Base-by-base conservation (phyloP, 306 rosid species). In the barrel medic (Medicago truncatula) region DNA sequence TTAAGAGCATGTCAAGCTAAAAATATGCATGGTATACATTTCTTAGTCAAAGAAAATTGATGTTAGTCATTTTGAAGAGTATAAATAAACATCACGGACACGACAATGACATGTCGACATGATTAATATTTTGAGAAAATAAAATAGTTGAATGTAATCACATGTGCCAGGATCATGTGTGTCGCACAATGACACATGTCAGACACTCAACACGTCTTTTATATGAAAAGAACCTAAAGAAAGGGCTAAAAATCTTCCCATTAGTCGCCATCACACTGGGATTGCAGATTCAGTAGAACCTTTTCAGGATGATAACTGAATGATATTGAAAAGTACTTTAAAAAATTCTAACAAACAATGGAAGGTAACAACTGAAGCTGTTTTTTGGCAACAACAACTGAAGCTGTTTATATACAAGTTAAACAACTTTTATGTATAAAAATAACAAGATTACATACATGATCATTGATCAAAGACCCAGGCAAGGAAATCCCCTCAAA, bases 361-460 rank as follows among this genome's bases (percentile, higher is more conserved):
- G 83, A 67, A 50, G 82, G 65, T 59, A 67, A 66, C 81, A 79
- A 87, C 91, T 74, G 82, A 85, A 85, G 81, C 85, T 92, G 99
- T 90, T 77, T 90, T 61, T 7, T 31, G 43, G 71, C 67, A 77
- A 68, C 44, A 67, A 40, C 81, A 79, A 86, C 91, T 74, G 82
- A 85, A 85, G 81, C 85, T 90, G 99, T 90, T 79, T 90, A 92
- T 96, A 86, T 96, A 90, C 98, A 89, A 76, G 83, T 76, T 77
- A 77, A 85, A 79, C 84, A 82, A 79, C 84, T 67, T 80, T 79
- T 87, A 86, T 83, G 93, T 87, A 90, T 92, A 76, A 88, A 63
- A 81, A 88, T 77, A 88, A 92, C 82, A 86, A 77, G 87, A 87
- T 80, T 96, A 90, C 99, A 92, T 96, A 96, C 97, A 96, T 81